A percentile compares a stretch with the other conserved stretches of the same genome.
These are phyloP conservation scores for Chenopodium formosanum DNA, from an alignment of 148 eudicot species.

Conservation along the genomic window DNA sequence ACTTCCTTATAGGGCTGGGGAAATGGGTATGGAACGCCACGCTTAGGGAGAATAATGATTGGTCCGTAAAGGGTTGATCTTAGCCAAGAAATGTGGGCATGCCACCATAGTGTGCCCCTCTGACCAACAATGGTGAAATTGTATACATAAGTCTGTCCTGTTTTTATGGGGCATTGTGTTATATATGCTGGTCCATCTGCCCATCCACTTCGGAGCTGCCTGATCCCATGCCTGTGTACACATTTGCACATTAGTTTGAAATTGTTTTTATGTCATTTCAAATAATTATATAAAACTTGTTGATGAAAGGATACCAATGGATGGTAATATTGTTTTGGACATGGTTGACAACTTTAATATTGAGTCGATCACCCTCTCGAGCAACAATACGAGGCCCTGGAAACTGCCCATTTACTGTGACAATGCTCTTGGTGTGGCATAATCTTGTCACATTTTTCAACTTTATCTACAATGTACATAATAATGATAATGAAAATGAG, in stretches of 20 bases:
- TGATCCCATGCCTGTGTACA: conserved; percentile 52
- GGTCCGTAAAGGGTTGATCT: conserved; percentile 54
- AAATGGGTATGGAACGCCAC: conserved; percentile 43
- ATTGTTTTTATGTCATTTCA: not conserved
- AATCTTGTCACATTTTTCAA: conserved; percentile 39
- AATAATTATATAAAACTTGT: not conserved
- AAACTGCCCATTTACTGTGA: conserved; percentile 48
- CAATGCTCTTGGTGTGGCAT: conserved; percentile 46
- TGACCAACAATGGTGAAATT: conserved; percentile 54
- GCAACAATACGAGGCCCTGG: conserved; percentile 53
- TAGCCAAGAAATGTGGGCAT: conserved; percentile 61
- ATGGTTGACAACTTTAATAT: conserved; percentile 41
- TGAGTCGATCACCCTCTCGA: conserved; percentile 42
- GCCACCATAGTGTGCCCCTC: conserved; percentile 59
- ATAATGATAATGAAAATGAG: not conserved
- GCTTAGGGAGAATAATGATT: conserved; percentile 52
- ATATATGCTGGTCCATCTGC: conserved; percentile 61
- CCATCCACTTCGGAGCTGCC: conserved; percentile 56
- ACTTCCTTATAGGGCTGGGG: conserved; percentile 47
- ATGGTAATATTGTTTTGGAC: conserved; percentile 42
- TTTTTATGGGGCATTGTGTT: conserved; percentile 56
- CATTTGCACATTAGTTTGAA: not conserved
- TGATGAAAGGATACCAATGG: conserved; percentile 38
- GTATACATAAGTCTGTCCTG: conserved; percentile 48
- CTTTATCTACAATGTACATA: conserved; percentile 28